A percentile compares a stretch with the other conserved stretches of the same genome.
phyloP scores from a whole-genome alignment of 805 yeast species.

The Yarrowia sp. region DNA sequence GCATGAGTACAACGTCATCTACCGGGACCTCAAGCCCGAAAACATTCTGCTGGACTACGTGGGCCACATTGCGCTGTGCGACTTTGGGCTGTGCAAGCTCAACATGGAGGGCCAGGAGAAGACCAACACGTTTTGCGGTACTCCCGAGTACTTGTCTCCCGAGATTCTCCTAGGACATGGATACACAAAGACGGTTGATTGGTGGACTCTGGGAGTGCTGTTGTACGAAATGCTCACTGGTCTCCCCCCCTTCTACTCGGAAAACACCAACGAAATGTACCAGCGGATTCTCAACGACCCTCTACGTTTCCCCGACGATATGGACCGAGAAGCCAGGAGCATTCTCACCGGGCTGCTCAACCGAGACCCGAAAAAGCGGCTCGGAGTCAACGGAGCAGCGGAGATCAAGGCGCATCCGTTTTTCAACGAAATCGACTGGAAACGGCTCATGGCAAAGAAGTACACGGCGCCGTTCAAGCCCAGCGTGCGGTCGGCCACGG shows the following conservation, averaged over 20 bases:
- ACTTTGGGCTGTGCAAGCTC: constrained; percentile 92
- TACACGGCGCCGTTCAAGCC: constrained; percentile 97
- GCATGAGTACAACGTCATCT: constrained; percentile 88
- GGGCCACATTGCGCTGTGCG: constrained; percentile 97
- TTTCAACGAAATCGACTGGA: constrained; percentile 89
- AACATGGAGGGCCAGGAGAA: constrained; percentile 89
- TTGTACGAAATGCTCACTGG: constrained; percentile 96
- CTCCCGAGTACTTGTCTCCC: constrained; percentile 96
- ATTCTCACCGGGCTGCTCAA: constrained; percentile 69
- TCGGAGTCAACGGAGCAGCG: constrained; percentile 76
- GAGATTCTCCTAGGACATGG: constrained; percentile 89
- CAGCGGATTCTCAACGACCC: constrained; percentile 89
- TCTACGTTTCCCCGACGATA: constrained; percentile 79
- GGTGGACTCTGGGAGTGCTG: constrained; percentile 97
- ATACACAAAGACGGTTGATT: constrained; percentile 92
- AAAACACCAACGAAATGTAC: constrained; percentile 90
- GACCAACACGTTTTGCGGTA: constrained; percentile 91
- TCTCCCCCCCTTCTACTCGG: constrained; percentile 95
- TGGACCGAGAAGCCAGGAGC: constrained; percentile 84
- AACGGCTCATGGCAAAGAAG: constrained; percentile 72
- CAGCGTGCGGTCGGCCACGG: constrained; percentile 76
- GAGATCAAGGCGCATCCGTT: constrained; percentile 83
- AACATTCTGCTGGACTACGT: constrained; percentile 91
- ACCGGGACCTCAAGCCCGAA: constrained; percentile 94
- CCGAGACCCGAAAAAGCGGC: constrained; percentile 79